A percentile compares a stretch with the other conserved stretches of the same genome.
Evolutionary conservation across 2,329 filamentous ascomycete species (phyloP).

Genomic region (Metarhizium brunneum): DNA sequence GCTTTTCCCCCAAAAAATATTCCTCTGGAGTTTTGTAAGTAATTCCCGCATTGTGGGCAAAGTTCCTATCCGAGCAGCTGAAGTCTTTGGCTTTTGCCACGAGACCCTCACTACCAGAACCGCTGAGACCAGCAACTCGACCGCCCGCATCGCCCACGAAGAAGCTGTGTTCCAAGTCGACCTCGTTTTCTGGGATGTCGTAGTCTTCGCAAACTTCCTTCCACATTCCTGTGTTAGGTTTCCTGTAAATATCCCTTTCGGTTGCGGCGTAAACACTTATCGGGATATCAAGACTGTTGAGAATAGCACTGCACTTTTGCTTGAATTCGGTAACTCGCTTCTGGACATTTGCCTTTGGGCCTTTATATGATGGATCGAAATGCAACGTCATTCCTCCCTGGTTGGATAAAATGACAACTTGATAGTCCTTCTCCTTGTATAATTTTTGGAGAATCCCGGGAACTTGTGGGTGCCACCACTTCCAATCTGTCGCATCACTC

Average conservation of each 20-base stretch:
- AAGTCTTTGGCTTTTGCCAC: slow-evolving; percentile 43
- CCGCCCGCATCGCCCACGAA: slow-evolving; percentile 86
- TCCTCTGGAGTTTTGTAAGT: slow-evolving; percentile 82
- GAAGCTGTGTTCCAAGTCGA: slow-evolving; percentile 65
- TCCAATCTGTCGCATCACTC: slow-evolving; percentile 70
- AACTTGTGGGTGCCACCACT: slow-evolving; percentile 78
- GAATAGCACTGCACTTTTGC: slow-evolving; percentile 60
- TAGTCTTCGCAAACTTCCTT: slow-evolving; percentile 49
- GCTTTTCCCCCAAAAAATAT: slow-evolving; percentile 65
- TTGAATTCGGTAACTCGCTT: slow-evolving; percentile 75
- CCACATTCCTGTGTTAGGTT: slow-evolving; percentile 90
- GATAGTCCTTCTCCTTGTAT: slow-evolving; percentile 59
- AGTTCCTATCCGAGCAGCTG: slow-evolving; percentile 62
- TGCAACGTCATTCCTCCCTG: slow-evolving; percentile 76
- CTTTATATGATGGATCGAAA: slow-evolving; percentile 56
- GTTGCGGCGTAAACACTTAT: slow-evolving; percentile 81
- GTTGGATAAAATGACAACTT: slow-evolving; percentile 76
- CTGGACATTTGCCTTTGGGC: slow-evolving; percentile 46
- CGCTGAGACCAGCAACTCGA: slow-evolving; percentile 32
- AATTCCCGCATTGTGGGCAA: slow-evolving; percentile 78
- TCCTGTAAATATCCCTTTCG: slow-evolving; percentile 70
- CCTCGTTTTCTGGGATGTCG: slow-evolving; percentile 41
- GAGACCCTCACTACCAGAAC: slow-evolving; percentile 11
- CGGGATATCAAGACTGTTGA: slow-evolving; percentile 66
- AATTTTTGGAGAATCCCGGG: slow-evolving; percentile 58